Evolutionary conservation across 78 protist species (phyloP), one percentile per base, ranked within the genome.

Genomic region (Dictyostelium purpureum): DNA sequence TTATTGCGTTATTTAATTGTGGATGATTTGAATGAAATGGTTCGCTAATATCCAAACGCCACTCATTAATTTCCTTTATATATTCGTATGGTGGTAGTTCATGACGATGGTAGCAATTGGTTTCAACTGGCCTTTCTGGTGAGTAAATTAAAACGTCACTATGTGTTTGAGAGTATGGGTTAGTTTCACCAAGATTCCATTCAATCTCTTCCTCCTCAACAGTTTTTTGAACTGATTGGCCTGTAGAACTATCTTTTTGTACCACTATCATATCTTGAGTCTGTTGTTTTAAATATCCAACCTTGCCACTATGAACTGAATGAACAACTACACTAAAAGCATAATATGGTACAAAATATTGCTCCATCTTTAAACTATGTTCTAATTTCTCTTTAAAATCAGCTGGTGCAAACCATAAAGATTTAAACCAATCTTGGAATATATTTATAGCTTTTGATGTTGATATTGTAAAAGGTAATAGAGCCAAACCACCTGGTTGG

Each of bases 401-500:
- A 7, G 77, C 38, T 28, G 89, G 89, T 35, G 78, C 66, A 38
- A 80, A 80, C 89, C 89, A 80, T 16, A 80, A 33, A 37, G 70
- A 51, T 71, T 80, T 80, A 57, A 33, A 49, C 89, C 89, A 80
- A 6, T 80, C 75, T 35, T 80, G 89, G 52, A 80, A 80, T 24
- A 80, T 80, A 2, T 61, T 38, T 7, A 80, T 7, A 38, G 89
- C 89, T 14, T n/a, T 33, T 18, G 49, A 6, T 1, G 89, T 51
- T 52, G 79, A 9, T 31, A 80, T 47, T 9, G 56, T 71, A 24
- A 67, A 80, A 33, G 89, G 89, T 51, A 80, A 12, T 4, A 80
- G 24, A 16, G 89, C 89, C 10, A 80, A 49, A 24, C 89, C 89
- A 67, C 74, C 74, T 5, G 89, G 54, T 67, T 80, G 89, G n/a